Evolutionary conservation across 331 rosid genomes (phyloP).

Genomic region (Quercus phellos): DNA sequence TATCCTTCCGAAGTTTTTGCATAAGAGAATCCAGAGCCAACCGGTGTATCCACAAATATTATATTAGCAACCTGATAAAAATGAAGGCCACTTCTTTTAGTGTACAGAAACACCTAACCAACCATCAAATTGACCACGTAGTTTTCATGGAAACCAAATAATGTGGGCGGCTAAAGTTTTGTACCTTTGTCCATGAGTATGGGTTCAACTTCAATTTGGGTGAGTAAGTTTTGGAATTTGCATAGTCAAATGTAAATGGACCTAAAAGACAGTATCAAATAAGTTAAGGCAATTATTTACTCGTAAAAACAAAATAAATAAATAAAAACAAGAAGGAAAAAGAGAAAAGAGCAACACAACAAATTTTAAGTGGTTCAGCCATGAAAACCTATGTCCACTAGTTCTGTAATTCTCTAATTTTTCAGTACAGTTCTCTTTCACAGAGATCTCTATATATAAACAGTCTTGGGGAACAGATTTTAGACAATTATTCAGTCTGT

Average conservation of each 20-base stretch:
- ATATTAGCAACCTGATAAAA: slow-evolving; percentile 10
- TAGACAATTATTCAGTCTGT: too few relatives aligned
- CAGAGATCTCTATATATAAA: too few relatives aligned
- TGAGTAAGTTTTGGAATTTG: not conserved
- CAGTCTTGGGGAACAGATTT: too few relatives aligned
- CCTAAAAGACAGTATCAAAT: not conserved
- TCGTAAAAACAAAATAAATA: too few relatives aligned
- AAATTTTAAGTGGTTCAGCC: too few relatives aligned
- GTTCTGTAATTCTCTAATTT: too few relatives aligned
- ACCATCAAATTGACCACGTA: not conserved
- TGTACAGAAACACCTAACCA: not conserved
- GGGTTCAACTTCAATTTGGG: not conserved
- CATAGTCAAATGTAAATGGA: not conserved
- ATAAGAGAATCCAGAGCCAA: slow-evolving; percentile 36
- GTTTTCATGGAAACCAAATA: too few relatives aligned
- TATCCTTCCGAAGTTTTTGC: slow-evolving; percentile 5
- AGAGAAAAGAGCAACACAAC: too few relatives aligned
- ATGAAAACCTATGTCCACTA: too few relatives aligned
- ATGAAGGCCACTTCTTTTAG: not conserved
- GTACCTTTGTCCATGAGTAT: not conserved
- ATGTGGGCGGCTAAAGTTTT: not conserved
- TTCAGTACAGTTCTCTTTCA: too few relatives aligned
- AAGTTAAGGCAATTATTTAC: too few relatives aligned
- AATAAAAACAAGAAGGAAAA: too few relatives aligned
- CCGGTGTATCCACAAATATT: slow-evolving; percentile 30